Evolutionary conservation across 441 rosid genomes (phyloP).

Genomic region (Croton setiger): DNA sequence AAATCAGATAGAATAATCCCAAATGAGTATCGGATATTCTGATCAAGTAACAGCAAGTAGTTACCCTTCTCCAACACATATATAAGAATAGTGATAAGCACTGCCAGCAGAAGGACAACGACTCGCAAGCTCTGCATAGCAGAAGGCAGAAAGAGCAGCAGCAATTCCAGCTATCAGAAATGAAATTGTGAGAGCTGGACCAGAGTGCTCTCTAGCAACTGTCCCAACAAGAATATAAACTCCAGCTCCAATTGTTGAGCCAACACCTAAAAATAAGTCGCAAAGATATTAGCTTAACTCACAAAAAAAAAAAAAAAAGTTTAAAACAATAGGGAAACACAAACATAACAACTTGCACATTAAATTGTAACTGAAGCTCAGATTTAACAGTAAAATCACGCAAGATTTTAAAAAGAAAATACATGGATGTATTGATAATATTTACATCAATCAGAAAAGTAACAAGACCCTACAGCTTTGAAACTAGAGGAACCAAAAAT

Average conservation of each 20-base stretch:
- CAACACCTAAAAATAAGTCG: constrained; percentile 59
- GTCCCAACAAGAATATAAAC: constrained; percentile 97
- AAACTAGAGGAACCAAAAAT: not conserved
- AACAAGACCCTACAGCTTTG: not conserved
- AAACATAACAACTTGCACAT: not conserved
- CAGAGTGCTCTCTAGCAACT: constrained; percentile 97
- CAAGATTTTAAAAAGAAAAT: no score
- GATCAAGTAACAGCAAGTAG: not conserved
- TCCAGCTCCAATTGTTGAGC: constrained; percentile 98
- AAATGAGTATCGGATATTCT: not conserved
- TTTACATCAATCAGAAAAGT: not conserved
- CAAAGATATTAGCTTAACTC: constrained; percentile 10
- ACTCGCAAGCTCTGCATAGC: constrained; percentile 96
- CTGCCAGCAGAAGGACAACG: constrained; percentile 99
- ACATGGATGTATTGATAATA: not conserved
- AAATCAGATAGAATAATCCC: not conserved
- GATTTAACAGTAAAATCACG: not conserved
- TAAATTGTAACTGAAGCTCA: not conserved
- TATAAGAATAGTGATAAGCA: constrained; percentile 95
- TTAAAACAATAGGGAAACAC: not conserved
- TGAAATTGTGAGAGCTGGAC: constrained; percentile 84
- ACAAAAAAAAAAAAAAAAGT: not conserved
- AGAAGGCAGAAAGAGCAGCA: constrained; percentile 90
- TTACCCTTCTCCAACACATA: constrained; percentile 98
- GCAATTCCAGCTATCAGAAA: constrained; percentile 94